Conservation (phyloP, 2,329 filamentous ascomycete species). For the Pseudocercospora fuligena region DNA sequence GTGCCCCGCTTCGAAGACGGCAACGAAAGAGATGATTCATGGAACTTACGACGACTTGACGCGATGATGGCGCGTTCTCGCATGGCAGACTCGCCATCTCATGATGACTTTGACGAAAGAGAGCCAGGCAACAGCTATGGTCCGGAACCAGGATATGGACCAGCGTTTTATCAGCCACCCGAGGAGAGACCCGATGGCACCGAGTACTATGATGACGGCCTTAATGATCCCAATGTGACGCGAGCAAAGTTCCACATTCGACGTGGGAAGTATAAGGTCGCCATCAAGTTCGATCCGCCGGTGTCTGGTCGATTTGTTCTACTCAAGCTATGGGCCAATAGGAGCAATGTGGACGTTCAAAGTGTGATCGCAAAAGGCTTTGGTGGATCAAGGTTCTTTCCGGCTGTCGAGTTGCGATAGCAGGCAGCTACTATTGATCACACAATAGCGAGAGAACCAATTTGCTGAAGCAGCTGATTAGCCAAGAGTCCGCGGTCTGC, state of each 20-base stretch:
- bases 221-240: conserved; percentile 38
- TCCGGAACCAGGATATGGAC: conserved; percentile 15
- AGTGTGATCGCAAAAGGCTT: conserved; percentile 82
- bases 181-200: conserved; percentile 15
- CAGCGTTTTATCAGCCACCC: conserved; percentile 22
- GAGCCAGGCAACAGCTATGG: conserved; percentile 24
- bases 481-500: background rate
- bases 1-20: conserved; percentile 26
- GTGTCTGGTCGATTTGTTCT: conserved; percentile 75
- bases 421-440: background rate
- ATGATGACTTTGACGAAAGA: conserved; percentile 30
- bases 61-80: conserved; percentile 36
- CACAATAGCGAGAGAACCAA: background rate
- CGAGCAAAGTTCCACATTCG: conserved; percentile 85
- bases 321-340: conserved; percentile 85
- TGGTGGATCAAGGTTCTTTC: conserved; percentile 81
- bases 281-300: conserved; percentile 81
- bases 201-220: conserved; percentile 30
- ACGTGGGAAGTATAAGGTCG: conserved; percentile 80
- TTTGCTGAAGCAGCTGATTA: background rate
- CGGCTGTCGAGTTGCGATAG: conserved; percentile 32
- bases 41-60: conserved; percentile 32
- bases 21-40: conserved; percentile 23
- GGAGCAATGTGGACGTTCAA: conserved; percentile 87
- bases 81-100: conserved; percentile 29